Conservation (phyloP, 73 alveolate species). For the Tetrahymena elliotti region DNA sequence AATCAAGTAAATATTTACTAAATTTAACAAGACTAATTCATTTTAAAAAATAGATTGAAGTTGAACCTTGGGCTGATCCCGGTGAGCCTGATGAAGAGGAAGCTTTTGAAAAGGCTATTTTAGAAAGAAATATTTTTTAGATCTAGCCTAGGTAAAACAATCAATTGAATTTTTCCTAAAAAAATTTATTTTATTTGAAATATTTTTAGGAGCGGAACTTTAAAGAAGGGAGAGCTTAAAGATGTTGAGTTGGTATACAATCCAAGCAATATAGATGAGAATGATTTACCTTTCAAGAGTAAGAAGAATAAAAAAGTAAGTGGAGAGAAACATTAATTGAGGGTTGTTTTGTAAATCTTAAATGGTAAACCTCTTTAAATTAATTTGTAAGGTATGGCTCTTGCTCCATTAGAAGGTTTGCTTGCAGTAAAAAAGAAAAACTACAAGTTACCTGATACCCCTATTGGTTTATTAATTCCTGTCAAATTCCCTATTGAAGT, state of each 20-base stretch:
- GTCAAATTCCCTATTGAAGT: slow-evolving; percentile 94
- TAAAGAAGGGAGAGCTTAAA: slow-evolving; percentile 77
- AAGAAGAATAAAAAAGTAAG: slow-evolving; percentile 1
- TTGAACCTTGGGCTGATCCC: slow-evolving; percentile 99
- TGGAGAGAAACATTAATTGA: slow-evolving; percentile 68
- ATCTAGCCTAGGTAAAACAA: slow-evolving; percentile 68
- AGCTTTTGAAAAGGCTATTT: slow-evolving; percentile 91
- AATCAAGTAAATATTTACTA: slow-evolving; percentile 12
- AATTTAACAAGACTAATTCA: background rate
- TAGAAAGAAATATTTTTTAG: slow-evolving; percentile 83
- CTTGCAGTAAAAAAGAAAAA: slow-evolving; percentile 72
- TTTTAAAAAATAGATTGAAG: slow-evolving; percentile 48
- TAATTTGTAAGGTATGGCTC: slow-evolving; percentile 84
- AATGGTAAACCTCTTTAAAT: slow-evolving; percentile 95
- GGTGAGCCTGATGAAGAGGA: slow-evolving; percentile 95
- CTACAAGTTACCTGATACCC: slow-evolving; percentile 85
- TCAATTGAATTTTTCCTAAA: background rate
- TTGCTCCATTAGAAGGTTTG: slow-evolving; percentile 87
- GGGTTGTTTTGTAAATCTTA: slow-evolving; percentile 81
- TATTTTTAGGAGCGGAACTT: slow-evolving; percentile 53
- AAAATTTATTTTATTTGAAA: background rate
- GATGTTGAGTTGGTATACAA: slow-evolving; percentile 69
- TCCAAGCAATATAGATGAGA: slow-evolving; percentile 45
- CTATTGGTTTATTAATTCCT: slow-evolving; percentile 92
- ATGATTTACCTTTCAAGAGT: background rate